Evolutionary conservation across 345 rosid genomes (phyloP), one percentile per base, ranked within the genome.

Genomic region (Corchorus capsularis): DNA sequence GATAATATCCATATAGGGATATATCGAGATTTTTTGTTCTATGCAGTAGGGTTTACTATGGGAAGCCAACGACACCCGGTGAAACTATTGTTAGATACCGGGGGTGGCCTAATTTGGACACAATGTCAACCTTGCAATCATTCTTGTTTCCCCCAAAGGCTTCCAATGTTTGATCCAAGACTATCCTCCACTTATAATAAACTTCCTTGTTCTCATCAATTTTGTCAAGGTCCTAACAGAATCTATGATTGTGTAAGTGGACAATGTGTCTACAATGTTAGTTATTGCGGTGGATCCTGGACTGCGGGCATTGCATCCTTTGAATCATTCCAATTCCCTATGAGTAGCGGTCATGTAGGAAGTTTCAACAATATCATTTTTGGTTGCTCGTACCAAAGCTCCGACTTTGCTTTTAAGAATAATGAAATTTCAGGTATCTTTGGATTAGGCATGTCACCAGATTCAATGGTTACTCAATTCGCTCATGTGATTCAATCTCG

Each of bases 341-440:
- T n/a, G 4, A 27, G 41, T 27, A 9, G 1, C 9, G 11, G 3
- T 11, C 6, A 1, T 1, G 9, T 17, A 0, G 4, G 0, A 22
- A n/a, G 32, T 17, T 43, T 77, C 19, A 61, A 45, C 0, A 41
- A 57, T n/a, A 9, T 82, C 22, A 22, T 80, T 17, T 82, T 79
- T 4, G 82, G 83, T 5, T 82, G 82, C 75, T 80, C 78, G 0
- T 16, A 69, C 0, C 78, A 77, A 2, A 78, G 52, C 60, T 11
- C 6, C 17, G 20, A 65, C 8, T 10, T 75, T 55, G 2, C 11
- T 5, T 78, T 75, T 2, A 2, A 27, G 3, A 6, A 59, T 0
- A 27, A 13, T 5, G 56, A 50, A 1, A 41, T 78, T 52, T 78
- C 78, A 0, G 83, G 80, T 10, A 62, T 78, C 45, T 8, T 75